These are phyloP conservation scores for Scutellaria minor DNA, from an alignment of 257 asterid species.

Conservation along the genomic window DNA sequence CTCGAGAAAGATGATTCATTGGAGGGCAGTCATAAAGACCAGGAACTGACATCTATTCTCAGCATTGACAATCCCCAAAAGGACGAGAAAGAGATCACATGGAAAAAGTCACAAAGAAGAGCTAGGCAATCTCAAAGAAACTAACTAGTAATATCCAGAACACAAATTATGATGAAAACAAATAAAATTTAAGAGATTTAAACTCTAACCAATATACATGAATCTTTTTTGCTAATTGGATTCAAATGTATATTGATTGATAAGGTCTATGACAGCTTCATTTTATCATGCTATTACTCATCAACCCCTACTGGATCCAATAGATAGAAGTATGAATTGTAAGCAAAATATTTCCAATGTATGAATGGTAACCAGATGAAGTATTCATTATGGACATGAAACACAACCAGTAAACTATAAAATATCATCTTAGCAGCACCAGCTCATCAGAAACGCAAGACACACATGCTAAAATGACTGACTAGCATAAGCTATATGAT, in stretches of 20 bases:
- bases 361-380: neutral
- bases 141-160: conserved; percentile 9
- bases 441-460: conserved; percentile 17
- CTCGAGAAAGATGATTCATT: conserved; percentile 62
- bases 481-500: neutral
- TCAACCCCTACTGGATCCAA: neutral
- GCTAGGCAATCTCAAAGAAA: conserved; percentile 23
- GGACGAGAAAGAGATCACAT: conserved; percentile 7
- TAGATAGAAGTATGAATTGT: neutral
- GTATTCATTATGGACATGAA: neutral
- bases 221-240: neutral
- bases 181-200: conserved; percentile 2
- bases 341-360: neutral
- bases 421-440: neutral
- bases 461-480: neutral
- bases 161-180: neutral
- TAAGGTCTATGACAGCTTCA: neutral
- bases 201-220: neutral
- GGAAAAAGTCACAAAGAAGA: neutral
- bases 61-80: conserved; percentile 29
- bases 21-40: conserved; percentile 67
- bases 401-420: neutral
- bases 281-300: neutral
- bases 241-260: neutral
- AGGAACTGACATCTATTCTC: conserved; percentile 64